Conservation (phyloP, 2,329 filamentous ascomycete genomes). For the Colletotrichum cereale region DNA sequence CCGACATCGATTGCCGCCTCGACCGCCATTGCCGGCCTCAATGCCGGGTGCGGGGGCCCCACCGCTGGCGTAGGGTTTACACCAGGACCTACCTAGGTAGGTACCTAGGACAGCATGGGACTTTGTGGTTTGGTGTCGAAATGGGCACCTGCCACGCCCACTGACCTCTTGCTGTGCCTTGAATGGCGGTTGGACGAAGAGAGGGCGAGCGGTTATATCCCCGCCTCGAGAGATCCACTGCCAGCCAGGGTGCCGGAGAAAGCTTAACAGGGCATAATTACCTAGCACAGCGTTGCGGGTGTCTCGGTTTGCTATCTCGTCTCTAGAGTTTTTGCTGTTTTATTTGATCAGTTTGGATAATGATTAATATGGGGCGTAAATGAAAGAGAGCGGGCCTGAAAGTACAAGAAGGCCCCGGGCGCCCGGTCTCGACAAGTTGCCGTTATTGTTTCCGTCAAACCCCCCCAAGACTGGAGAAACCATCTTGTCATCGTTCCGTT, state of each 20-base stretch:
- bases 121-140: neutral
- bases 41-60: constrained; percentile 32
- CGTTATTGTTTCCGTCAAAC: constrained; percentile 12
- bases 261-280: constrained; percentile 3
- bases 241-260: constrained; percentile 14
- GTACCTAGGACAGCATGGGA: neutral
- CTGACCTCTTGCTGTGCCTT: constrained; percentile 3
- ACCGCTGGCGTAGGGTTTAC: neutral
- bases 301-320: constrained; percentile 11
- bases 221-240: constrained; percentile 31
- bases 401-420: constrained; percentile 16
- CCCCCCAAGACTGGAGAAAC: neutral
- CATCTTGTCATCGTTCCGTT: too few relatives aligned
- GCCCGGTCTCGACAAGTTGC: constrained; percentile 6
- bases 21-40: constrained; percentile 28
- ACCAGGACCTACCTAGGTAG: too few relatives aligned
- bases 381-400: neutral
- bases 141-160: neutral
- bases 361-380: neutral
- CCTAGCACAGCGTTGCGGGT: constrained; percentile 10
- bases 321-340: neutral
- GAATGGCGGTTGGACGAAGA: constrained; percentile 1
- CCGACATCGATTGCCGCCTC: constrained; percentile 27
- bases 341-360: neutral
- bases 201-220: neutral